Conservation (phyloP, 2,329 filamentous ascomycete species). For the Verticillium klebahnii region DNA sequence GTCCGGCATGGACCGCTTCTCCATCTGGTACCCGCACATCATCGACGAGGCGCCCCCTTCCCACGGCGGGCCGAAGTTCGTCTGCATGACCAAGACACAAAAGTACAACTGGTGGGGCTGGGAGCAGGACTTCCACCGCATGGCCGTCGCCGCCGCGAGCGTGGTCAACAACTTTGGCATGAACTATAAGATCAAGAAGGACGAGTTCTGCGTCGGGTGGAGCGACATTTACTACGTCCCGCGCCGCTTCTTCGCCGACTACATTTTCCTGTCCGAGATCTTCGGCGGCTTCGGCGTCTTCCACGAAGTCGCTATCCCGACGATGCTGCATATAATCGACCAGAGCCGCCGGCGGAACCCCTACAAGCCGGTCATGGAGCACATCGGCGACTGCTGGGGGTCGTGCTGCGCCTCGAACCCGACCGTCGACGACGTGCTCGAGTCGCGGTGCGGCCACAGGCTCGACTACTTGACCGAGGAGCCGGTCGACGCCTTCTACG, state of each 20-base stretch:
- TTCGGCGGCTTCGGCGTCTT: slow-evolving; percentile 19
- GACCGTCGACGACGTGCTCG: slow-evolving; percentile 10
- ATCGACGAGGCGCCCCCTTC: slow-evolving; percentile 11
- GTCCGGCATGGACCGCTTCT: slow-evolving; percentile 17
- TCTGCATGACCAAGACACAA: slow-evolving; percentile 15
- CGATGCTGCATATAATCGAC: slow-evolving; percentile 25
- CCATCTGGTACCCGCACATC: slow-evolving; percentile 22
- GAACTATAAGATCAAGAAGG: slow-evolving; percentile 15
- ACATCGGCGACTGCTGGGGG: slow-evolving; percentile 15
- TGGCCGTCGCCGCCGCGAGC: slow-evolving; percentile 11
- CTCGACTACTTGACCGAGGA: slow-evolving; percentile 12
- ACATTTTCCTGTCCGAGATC: slow-evolving; percentile 20
- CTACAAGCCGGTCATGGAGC: slow-evolving; percentile 10
- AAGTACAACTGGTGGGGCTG: slow-evolving; percentile 18
- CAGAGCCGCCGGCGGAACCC: slow-evolving; percentile 15
- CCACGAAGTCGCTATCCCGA: slow-evolving; percentile 26
- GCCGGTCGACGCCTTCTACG: slow-evolving; percentile 10
- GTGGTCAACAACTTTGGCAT: slow-evolving; percentile 14
- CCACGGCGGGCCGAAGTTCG: slow-evolving; percentile 14
- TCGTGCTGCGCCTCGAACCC: slow-evolving; percentile 14
- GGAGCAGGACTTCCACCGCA: slow-evolving; percentile 12
- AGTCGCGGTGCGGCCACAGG: slow-evolving; percentile 13
- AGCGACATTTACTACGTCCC: slow-evolving; percentile 29
- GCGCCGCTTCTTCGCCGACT: slow-evolving; percentile 25
- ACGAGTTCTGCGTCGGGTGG: slow-evolving; percentile 26